Evolutionary conservation across 139 green algal species (phyloP).

Genomic region (Tetradesmus obliquus): DNA sequence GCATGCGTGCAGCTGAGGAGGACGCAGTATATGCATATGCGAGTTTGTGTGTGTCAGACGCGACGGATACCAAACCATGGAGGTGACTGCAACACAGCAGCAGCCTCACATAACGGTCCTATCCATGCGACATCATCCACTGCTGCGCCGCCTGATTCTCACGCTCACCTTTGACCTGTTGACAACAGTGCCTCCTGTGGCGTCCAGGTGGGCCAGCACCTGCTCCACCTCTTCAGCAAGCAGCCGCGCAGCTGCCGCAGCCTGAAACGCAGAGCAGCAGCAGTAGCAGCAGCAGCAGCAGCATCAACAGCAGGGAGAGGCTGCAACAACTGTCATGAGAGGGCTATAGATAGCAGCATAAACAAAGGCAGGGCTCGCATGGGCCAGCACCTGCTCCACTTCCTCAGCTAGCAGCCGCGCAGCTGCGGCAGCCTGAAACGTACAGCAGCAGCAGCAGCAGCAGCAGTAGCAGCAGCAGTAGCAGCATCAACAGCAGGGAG

Average conservation of each 20-base stretch:
- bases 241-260: neutral
- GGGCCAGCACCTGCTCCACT: slow-evolving; percentile 10
- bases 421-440: neutral
- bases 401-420: neutral
- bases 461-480: neutral
- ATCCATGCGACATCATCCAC: too few species aligned
- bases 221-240: slow-evolving; percentile 2
- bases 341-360: neutral
- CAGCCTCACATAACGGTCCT: too few species aligned
- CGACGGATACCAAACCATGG: too few species aligned
- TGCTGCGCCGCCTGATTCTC: too few species aligned
- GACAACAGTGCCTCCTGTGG: neutral
- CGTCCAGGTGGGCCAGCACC: neutral
- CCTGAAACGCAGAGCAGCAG: neutral
- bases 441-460: too few species aligned
- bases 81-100: too few species aligned
- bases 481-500: neutral
- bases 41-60: neutral
- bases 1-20: neutral
- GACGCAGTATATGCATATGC: neutral
- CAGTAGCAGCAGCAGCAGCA: neutral
- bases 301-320: too few species aligned
- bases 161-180: neutral
- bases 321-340: too few species aligned
- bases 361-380: too few species aligned